Evolutionary conservation across 2,329 filamentous ascomycete genomes (phyloP), one percentile per base, ranked within the genome.

Genomic region (Botrytis aclada): DNA sequence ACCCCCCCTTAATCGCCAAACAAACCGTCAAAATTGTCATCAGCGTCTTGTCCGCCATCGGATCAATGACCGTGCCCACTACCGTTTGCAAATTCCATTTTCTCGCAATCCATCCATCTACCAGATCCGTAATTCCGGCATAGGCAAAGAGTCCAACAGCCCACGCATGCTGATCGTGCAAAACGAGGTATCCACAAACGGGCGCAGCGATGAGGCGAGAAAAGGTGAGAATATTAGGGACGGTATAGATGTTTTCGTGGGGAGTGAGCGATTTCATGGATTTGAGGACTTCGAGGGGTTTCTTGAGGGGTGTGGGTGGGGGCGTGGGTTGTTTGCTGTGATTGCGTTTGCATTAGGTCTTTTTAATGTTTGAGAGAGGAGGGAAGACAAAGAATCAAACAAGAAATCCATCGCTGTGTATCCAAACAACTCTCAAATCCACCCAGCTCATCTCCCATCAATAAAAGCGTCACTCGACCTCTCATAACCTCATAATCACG

Each of bases 21-120:
- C 93, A 94, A 20, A 95, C 90, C 0, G 95, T 97, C 78, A 97
- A 83, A 73, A 97, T 90, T 0, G 95, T 98, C 96, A 99, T 98
- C 76, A 99, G 87, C 14, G 90, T 88, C 84, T 99, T 99, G 83
- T 99, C 96, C 4, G 96, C 96, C 92, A 98, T 96, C 9, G 96
- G 96, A 80, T 97, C 95, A 75, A 99, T 94, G 43, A 99, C 90
- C 71, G 93, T 97, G 71, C 96, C 96, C 16, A 98, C 94, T 1
- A 99, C 95, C 0, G 96, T 98, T 82, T 96, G 92, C 73, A 94
- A 87, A 69, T 95, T 92, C 90, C 92, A 98, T 74, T 87, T 88
- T 58, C 96, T 89, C 39, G 96, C 96, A 78, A 99, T 96, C 87
- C 92, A 98, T 73, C 96, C 96, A 81, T 99, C 96, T 4, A 98